phyloP scores from a whole-genome alignment of 2,329 filamentous ascomycete genomes.

The Plenodomus biglobosus region DNA sequence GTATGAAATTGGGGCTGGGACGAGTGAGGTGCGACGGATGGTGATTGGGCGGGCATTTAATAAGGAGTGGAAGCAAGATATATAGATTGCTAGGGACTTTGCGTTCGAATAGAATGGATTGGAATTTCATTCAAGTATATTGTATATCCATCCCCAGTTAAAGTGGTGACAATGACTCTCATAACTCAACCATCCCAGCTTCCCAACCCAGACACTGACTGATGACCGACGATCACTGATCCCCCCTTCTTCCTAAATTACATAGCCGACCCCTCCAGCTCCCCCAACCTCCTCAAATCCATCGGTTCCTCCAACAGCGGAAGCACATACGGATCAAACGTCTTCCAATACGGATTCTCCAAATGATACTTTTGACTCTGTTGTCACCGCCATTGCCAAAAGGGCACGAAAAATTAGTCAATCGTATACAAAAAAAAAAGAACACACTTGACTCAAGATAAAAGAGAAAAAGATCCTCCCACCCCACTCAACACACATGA shows the following conservation, averaged over 20 bases:
- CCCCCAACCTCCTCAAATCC: slow-evolving; percentile 69
- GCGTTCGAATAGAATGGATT: too few species aligned
- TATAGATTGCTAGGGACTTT: slow-evolving; percentile 4
- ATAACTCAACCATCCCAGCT: too few species aligned
- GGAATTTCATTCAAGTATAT: too few species aligned
- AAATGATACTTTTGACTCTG: slow-evolving; percentile 50
- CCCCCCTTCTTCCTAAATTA: neutral
- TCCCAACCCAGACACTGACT: too few species aligned
- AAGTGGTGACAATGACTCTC: too few species aligned
- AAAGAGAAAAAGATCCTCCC: too few species aligned
- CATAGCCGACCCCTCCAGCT: slow-evolving; percentile 53
- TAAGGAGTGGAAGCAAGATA: slow-evolving; percentile 64
- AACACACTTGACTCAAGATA: too few species aligned
- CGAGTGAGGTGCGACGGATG: slow-evolving; percentile 90
- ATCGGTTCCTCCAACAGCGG: slow-evolving; percentile 68
- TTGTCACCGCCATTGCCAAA: too few species aligned
- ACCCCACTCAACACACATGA: neutral
- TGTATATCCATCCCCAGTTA: too few species aligned
- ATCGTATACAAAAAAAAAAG: too few species aligned
- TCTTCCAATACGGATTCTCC: slow-evolving; percentile 72
- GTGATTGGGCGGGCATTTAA: slow-evolving; percentile 93
- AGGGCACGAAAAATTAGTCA: too few species aligned
- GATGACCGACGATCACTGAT: too few species aligned
- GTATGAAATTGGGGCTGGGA: slow-evolving; percentile 97
- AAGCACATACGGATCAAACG: slow-evolving; percentile 72